Evolutionary conservation across 139 green algal species (phyloP), one percentile per base, ranked within the genome.

Genomic region (Nannochloris sp.): DNA sequence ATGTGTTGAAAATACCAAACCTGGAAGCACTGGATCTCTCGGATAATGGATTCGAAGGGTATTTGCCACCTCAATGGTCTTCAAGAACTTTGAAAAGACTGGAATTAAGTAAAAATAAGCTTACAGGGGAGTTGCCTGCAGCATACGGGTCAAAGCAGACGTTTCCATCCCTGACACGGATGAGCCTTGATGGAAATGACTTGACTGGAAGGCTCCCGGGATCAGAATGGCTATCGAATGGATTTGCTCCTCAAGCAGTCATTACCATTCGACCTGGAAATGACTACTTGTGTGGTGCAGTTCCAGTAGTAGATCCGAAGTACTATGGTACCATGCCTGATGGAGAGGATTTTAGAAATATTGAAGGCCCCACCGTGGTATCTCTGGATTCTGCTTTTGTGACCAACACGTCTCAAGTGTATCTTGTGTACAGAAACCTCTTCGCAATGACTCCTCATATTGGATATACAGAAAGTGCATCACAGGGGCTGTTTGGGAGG

Each of bases 51-150:
- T 58, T 81, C 3, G 18, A 2, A 5, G 62, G 73, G 0, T 12
- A 43, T 14, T 18, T 82, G 29, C 75, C 73, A 1, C 7, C 18
- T 3, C 29, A 36, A 21, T 82, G 58, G 62, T 11, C n/a, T 11
- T 61, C 62, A 25, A 50, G 43, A 31, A 57, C 19, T 18, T 50
- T 74, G 2, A 1, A 3, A 7, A 23, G 21, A 3, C 15, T 75
- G 8, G 61, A 80, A 57, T 36, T 74, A 19, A 50, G 48, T 12
- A 12, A 61, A 31, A 78, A 75, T 34, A 9, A 21, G 19, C 43
- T 71, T 9, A 54, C 5, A 12, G 51, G 60, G 3, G 49, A 21
- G 3, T 40, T 74, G 12, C 72, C 70, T 46, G 48, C 24, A 21
- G 44, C 36, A 37, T 71, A 31, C 40, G 64, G 51, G n/a, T 69